Conservation (phyloP, 768 basidiomycete genomes). For the Amanita muscaria region DNA sequence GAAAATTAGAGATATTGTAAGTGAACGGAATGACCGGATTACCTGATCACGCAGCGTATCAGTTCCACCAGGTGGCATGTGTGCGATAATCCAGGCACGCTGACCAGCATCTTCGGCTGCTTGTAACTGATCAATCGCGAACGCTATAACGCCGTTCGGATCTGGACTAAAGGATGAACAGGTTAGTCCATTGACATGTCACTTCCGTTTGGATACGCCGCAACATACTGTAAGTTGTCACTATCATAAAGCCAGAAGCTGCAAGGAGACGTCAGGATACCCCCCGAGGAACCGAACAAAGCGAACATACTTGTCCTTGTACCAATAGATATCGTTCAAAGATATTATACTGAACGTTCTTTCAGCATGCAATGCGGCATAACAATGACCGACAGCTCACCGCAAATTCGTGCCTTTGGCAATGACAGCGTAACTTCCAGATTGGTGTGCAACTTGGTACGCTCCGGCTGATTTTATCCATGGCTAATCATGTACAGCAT, state of each 20-base stretch:
- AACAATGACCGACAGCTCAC: conserved; percentile 19
- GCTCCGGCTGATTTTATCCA: conserved; percentile 40
- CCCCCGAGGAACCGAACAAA: background rate
- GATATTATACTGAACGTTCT: conserved; percentile 40
- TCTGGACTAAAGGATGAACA: conserved; percentile 28
- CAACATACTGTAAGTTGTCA: conserved; percentile 33
- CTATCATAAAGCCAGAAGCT: conserved; percentile 58
- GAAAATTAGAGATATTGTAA: background rate
- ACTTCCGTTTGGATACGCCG: background rate
- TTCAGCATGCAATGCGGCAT: background rate
- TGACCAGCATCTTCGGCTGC: conserved; percentile 51
- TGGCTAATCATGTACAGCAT: conserved; percentile 19
- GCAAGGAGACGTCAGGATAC: background rate
- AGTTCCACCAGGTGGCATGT: conserved; percentile 43
- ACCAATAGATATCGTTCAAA: conserved; percentile 55
- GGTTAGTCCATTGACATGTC: background rate
- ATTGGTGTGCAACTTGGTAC: conserved; percentile 33
- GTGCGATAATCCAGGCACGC: conserved; percentile 54
- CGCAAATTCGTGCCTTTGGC: conserved; percentile 41
- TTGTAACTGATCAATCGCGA: conserved; percentile 45
- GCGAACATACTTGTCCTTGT: conserved; percentile 42
- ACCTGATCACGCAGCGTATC: conserved; percentile 49
- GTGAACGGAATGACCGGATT: conserved; percentile 1
- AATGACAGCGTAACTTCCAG: conserved; percentile 46
- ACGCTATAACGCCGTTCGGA: conserved; percentile 52